Base-by-base conservation (phyloP, 2,329 filamentous ascomycete species). In the Verticillium albo-atrum region DNA sequence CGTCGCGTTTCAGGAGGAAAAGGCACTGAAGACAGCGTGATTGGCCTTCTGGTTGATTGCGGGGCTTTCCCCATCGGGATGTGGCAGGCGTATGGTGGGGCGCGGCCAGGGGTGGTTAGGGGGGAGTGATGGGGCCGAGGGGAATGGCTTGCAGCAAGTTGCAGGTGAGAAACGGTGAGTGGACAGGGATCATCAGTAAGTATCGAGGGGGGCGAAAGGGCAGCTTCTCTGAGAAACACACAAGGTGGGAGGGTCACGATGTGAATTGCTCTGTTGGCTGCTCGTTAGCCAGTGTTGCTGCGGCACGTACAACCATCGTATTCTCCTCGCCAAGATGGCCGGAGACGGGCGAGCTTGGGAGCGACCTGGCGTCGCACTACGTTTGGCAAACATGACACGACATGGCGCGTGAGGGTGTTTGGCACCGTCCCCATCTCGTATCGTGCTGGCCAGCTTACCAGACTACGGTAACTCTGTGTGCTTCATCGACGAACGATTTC, bases 101-200 rank as follows among this genome's bases (percentile, higher is more conserved):
- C 14, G 26, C 3, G 51, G 51, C 26, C 42, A 23, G 42, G 15
- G n/a, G 20, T 17, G 14, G 14, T 14, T n/a, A n/a, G n/a, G 27
- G 25, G 51, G 25, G 9, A 3, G 17, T 28, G 37, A 17, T 57
- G 37, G 26, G 26, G 55, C 55, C 55, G 34, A 55, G 54, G 27
- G 54, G 34, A 37, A 37, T 57, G 55, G 55, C 55, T 57, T 51
- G 42, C 55, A 57, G 55, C 55, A 51, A 51, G 55, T 57, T 57
- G 55, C 55, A 57, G 55, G 55, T 57, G 55, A 57, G 42, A 57
- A 57, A 56, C 54, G 54, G 54, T 56, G 54, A 56, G 54, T 17
- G 35, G 25, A 42, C 42, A 50, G 42, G 42, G 42, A 26, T 50
- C 42, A 50, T n/a, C 20, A 50, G 25, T 10, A 50, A n/a, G n/a